Conservation (phyloP, 1,139 yeast genomes). For the Taphrina wiesneri region DNA sequence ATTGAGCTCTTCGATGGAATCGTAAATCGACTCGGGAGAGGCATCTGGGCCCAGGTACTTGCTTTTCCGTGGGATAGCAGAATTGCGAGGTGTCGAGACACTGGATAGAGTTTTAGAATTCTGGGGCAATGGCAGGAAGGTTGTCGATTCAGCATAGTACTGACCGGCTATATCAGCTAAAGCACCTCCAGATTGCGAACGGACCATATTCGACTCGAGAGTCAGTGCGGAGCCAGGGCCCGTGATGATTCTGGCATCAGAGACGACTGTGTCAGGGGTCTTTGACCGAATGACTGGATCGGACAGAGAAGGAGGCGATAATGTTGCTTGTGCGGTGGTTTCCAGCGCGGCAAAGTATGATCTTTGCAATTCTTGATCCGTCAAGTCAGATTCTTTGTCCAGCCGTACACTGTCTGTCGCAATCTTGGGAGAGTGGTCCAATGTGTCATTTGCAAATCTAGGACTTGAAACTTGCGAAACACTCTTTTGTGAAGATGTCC, state of each 20-base stretch:
- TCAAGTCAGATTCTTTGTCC: background rate
- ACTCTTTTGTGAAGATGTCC: constrained; percentile 11
- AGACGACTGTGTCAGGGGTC: background rate
- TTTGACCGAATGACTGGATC: background rate
- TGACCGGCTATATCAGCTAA: constrained; percentile 3
- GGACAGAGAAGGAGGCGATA: background rate
- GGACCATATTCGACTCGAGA: background rate
- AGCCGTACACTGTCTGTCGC: background rate
- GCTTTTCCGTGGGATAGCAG: background rate
- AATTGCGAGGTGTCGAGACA: background rate
- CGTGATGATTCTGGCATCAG: background rate
- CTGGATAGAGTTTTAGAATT: background rate
- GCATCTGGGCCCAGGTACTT: background rate
- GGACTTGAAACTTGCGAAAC: background rate
- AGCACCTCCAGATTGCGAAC: constrained; percentile 12
- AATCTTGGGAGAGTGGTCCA: background rate
- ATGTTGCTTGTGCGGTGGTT: background rate
- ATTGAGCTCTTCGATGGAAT: background rate
- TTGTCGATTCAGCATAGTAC: constrained; percentile 6
- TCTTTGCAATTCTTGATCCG: background rate
- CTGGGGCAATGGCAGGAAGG: background rate
- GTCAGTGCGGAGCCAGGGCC: background rate
- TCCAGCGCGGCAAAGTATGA: background rate
- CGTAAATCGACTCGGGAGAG: constrained; percentile 8
- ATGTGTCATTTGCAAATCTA: background rate